Conservation (phyloP, 2,329 filamentous ascomycete genomes). For the Penicillium sp. region DNA sequence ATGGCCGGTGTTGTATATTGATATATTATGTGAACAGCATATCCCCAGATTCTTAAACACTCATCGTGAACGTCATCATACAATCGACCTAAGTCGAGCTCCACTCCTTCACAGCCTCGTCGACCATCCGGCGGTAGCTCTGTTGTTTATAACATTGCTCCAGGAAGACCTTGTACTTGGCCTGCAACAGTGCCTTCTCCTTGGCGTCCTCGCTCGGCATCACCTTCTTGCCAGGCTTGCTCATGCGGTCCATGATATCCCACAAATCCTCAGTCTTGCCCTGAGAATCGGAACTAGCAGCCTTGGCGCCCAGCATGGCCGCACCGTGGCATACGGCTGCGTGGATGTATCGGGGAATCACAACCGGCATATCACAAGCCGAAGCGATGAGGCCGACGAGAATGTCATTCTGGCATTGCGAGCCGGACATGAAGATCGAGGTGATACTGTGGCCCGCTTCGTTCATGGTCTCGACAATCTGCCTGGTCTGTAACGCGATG, state of each 20-base stretch:
- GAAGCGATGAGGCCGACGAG: constrained; percentile 89
- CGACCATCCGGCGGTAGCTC: constrained; percentile 71
- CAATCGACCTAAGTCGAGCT: constrained; percentile 8
- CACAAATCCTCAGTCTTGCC: constrained; percentile 82
- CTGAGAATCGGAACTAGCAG: constrained; percentile 72
- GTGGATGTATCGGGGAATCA: constrained; percentile 90
- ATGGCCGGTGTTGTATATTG: constrained; percentile 1
- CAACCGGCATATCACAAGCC: constrained; percentile 82
- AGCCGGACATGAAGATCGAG: constrained; percentile 98
- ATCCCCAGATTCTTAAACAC: neutral
- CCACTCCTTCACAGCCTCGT: constrained; percentile 54
- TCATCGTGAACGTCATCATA: neutral
- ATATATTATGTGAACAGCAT: neutral
- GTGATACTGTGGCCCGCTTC: constrained; percentile 76
- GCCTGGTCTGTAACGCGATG: constrained; percentile 91
- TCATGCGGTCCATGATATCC: constrained; percentile 97
- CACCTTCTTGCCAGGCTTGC: constrained; percentile 82
- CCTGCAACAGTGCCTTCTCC: constrained; percentile 73
- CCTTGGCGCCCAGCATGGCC: constrained; percentile 95
- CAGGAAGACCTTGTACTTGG: constrained; percentile 94
- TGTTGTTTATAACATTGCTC: constrained; percentile 86
- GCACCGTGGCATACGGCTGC: constrained; percentile 97
- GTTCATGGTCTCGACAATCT: constrained; percentile 96
- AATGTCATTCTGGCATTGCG: constrained; percentile 91
- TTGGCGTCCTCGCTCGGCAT: constrained; percentile 64